Base-by-base conservation (phyloP, 176 grass and related monocot species). In the barley (Hordeum vulgare) region DNA sequence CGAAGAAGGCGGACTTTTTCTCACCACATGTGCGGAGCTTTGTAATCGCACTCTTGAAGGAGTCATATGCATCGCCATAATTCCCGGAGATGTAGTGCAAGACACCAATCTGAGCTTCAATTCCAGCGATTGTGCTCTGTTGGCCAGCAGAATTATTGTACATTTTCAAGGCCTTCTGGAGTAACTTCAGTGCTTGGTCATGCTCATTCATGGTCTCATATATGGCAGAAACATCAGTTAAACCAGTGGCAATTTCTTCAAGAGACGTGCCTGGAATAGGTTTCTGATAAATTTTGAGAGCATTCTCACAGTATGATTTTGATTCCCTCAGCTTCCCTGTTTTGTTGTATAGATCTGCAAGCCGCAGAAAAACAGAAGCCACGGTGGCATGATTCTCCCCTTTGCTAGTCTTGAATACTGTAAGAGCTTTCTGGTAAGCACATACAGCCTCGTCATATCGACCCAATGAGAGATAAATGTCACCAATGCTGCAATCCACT, bases 171-270 rank as follows among this genome's bases (percentile, higher is more conserved):
- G 96, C 93, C 81, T 98, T 98, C 76, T 93, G 96, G 59, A 98
- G 96, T 79, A 98, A 83, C 84, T 95, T 93, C 61, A 98, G 83
- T 67, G 96, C 96, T 84, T 95, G 90, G 66, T 95, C 96, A 83
- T 93, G 88, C 85, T 98, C 96, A 67, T 93, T 95, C 96, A 98
- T 98, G 24, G 91, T 91, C 77, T 95, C 96, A 53, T 93, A 98
- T 86, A 98, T 98, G 37, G 93, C 93, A 63, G 96, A 94, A 79
- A 98, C 87, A 82, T 93, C 89, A 29, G 96, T 93, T 35, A 98
- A 86, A 36, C 96, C 96, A 37, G 86, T 91, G 35, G 96, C 96
- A 73, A 95, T 90, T 84, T 98, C 96, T 81, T 98, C 96, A 42
- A 94, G 78, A 62, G 96, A 98, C 7, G 93, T 91, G 18, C 93